Conservation (phyloP, 306 rosid species). For the Vigna unguiculata region DNA sequence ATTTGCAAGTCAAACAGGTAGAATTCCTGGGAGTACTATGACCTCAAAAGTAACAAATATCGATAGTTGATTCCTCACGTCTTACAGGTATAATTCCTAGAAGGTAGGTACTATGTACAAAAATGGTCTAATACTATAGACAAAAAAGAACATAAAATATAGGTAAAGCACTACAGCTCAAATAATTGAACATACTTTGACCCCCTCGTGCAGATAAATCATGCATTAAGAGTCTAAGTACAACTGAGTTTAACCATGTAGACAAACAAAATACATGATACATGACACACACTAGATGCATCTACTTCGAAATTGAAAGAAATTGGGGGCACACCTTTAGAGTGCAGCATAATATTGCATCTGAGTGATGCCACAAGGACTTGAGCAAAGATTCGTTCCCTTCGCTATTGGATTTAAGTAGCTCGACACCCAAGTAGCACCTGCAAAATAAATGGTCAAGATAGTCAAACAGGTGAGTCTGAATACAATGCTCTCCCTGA, state of each 20-base stretch:
- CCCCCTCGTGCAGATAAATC: not conserved
- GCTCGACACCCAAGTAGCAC: conserved; percentile 88
- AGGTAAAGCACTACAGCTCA: not conserved
- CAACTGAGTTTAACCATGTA: not conserved
- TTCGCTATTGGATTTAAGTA: conserved; percentile 74
- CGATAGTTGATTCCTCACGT: not conserved
- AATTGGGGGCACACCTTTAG: conserved; percentile 65
- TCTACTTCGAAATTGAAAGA: not conserved
- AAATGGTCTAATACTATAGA: not conserved
- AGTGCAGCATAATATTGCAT: conserved; percentile 95
- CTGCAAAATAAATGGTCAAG: conserved; percentile 52
- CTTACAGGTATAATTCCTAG: not conserved
- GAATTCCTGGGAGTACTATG: no score
- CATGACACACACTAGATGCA: no score
- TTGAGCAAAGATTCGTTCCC: conserved; percentile 82
- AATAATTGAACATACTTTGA: conserved; percentile 15
- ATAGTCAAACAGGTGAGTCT: conserved; percentile 15
- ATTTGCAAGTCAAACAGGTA: no score
- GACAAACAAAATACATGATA: conserved; percentile 15
- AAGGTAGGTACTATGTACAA: conserved; percentile 11
- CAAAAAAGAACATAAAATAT: not conserved
- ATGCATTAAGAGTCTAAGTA: not conserved
- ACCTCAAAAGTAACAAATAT: not conserved
- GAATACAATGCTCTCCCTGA: not conserved
- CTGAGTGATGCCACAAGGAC: conserved; percentile 95